These are phyloP conservation scores for Picea glauca DNA, from an alignment of 75 land plant genomes.

Conservation along the genomic window DNA sequence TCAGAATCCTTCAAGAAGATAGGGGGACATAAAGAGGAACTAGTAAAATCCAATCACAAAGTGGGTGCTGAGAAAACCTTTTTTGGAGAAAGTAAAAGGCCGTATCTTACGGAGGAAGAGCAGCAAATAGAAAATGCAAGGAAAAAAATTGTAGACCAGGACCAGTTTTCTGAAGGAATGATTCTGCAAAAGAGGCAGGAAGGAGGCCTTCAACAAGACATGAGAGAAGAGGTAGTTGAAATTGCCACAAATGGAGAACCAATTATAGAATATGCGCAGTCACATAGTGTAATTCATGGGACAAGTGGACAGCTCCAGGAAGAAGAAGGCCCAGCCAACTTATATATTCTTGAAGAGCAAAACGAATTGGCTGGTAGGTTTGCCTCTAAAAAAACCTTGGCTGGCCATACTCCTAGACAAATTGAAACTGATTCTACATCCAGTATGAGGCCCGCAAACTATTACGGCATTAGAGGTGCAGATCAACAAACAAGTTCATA, in stretches of 20 bases:
- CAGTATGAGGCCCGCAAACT: background rate
- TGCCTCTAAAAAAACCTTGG: background rate
- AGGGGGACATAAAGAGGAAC: background rate
- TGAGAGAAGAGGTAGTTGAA: background rate
- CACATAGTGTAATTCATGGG: background rate
- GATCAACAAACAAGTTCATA: conserved; percentile 9
- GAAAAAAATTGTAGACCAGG: background rate
- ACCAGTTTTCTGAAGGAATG: background rate
- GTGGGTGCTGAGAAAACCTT: background rate
- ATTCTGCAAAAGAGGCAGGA: background rate
- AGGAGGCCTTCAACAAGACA: background rate
- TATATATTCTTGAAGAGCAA: background rate
- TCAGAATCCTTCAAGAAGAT: background rate
- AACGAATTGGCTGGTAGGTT: background rate
- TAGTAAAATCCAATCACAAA: background rate
- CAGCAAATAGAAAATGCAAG: background rate
- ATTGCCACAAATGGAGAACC: background rate
- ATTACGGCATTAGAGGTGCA: background rate
- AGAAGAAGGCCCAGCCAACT: background rate
- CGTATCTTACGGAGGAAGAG: conserved; percentile 4
- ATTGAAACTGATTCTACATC: background rate
- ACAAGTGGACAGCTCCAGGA: background rate
- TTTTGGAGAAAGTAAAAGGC: background rate
- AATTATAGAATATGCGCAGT: background rate
- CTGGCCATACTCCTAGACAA: background rate